Conservation (phyloP, 225 moss, liverwort and hornwort species). For the Lunularia cruciata region DNA sequence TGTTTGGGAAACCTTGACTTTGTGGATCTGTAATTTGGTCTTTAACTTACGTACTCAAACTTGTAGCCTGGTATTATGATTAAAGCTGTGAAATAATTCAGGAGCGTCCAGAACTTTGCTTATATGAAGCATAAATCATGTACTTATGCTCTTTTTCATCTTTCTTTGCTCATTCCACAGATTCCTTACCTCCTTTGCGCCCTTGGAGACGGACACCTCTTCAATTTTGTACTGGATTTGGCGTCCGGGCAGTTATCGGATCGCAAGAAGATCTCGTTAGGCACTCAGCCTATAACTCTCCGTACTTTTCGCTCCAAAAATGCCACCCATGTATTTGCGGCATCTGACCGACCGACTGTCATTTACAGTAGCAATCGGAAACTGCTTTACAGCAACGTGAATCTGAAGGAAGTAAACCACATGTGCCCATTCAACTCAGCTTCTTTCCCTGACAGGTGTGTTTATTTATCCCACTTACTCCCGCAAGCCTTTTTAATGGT, state of each 20-base stretch:
- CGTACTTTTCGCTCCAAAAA: constrained; percentile 98
- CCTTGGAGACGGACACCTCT: constrained; percentile 94
- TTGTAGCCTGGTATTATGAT: too few relatives aligned
- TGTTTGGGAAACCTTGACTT: too few relatives aligned
- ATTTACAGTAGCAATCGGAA: constrained; percentile 98
- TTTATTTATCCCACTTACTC: constrained; percentile 13
- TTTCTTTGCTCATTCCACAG: constrained; percentile 34
- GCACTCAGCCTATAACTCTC: constrained; percentile 93
- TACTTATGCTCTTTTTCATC: too few relatives aligned
- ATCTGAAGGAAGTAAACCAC: constrained; percentile 96
- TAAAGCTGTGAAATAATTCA: too few relatives aligned
- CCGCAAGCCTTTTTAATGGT: too few relatives aligned
- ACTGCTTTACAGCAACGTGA: constrained; percentile 95
- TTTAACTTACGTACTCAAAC: too few relatives aligned
- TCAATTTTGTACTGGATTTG: constrained; percentile 86
- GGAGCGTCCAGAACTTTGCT: too few relatives aligned
- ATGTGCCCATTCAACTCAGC: constrained; percentile 99
- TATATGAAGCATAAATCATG: too few relatives aligned
- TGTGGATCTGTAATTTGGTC: too few relatives aligned
- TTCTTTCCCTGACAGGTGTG: constrained; percentile 94
- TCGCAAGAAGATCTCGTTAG: constrained; percentile 90
- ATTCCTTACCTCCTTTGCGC: constrained; percentile 94
- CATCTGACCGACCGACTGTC: constrained; percentile 96
- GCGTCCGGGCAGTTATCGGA: constrained; percentile 71
- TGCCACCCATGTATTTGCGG: constrained; percentile 96